A percentile compares a stretch with the other conserved stretches of the same genome.
These are phyloP conservation scores for Brassica balearica DNA, from an alignment of 441 rosid genomes.

Conservation along the genomic window DNA sequence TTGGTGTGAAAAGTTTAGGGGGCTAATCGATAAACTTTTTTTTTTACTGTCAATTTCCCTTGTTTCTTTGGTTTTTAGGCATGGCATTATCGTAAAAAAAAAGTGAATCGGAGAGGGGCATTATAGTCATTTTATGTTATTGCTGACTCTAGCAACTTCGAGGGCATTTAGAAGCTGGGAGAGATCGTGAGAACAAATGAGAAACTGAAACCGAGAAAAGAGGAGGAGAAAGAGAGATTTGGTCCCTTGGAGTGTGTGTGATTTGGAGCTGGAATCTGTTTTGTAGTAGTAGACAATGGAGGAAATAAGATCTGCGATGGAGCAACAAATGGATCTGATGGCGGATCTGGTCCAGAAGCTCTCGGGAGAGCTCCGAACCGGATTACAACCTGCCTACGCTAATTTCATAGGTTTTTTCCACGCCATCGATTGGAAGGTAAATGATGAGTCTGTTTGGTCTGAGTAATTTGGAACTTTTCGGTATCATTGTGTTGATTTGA, in stretches of 20 bases:
- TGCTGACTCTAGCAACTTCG: background rate
- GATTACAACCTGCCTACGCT: conserved; percentile 77
- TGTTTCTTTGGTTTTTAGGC: no score
- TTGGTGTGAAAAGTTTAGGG: no score
- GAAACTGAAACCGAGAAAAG: conserved; percentile 2
- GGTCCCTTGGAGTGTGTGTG: background rate
- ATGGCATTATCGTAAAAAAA: no score
- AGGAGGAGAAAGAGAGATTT: background rate
- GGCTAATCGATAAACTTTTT: no score
- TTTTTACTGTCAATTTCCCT: no score
- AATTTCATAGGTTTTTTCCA: conserved; percentile 84
- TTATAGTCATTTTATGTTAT: background rate
- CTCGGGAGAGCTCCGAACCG: conserved; percentile 79
- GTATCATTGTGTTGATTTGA: background rate
- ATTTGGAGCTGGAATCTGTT: conserved; percentile 12
- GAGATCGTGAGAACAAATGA: background rate
- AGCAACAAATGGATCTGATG: conserved; percentile 79
- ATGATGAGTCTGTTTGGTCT: conserved; percentile 7
- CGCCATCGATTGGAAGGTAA: conserved; percentile 95
- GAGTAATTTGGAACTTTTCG: background rate
- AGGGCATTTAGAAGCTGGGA: background rate
- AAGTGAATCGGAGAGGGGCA: background rate
- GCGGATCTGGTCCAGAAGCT: conserved; percentile 86
- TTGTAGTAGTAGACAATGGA: conserved; percentile 54
- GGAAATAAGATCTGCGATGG: conserved; percentile 71